phyloP scores from a whole-genome alignment of 1,284 basidiomycete genomes.

The Cutaneotrichosporon cyanovorans region DNA sequence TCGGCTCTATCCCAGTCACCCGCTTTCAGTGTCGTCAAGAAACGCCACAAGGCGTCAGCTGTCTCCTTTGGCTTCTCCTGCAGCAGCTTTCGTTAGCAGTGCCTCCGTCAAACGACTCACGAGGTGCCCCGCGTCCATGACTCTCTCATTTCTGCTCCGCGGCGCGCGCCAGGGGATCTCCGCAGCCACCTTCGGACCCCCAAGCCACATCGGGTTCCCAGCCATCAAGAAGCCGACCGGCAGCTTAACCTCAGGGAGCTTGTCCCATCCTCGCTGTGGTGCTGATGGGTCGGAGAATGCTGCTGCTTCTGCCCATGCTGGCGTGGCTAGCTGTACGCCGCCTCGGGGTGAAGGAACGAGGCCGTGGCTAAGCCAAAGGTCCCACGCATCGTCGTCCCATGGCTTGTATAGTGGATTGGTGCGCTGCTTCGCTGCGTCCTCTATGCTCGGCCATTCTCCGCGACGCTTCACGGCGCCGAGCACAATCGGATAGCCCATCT shows the following conservation, averaged over 20 bases:
- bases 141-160: conserved; percentile 24
- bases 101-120: conserved; percentile 11
- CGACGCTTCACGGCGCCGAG: conserved; percentile 57
- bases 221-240: conserved; percentile 35
- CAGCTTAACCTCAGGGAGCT: conserved; percentile 23
- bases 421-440: conserved; percentile 57
- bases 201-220: conserved; percentile 21
- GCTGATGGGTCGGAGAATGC: conserved; percentile 27
- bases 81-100: conserved; percentile 3
- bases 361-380: conserved; percentile 60
- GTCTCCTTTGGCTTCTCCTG: conserved; percentile 36
- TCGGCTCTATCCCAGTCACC: conserved; percentile 7
- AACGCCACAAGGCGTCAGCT: conserved; percentile 28
- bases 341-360: conserved; percentile 46
- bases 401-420: conserved; percentile 41
- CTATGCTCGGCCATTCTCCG: conserved; percentile 54
- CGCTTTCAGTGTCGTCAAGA: conserved; percentile 19
- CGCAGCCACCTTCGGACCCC: conserved; percentile 12
- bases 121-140: conserved; percentile 31
- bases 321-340: conserved; percentile 29
- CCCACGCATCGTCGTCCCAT: conserved; percentile 57
- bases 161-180: conserved; percentile 32
- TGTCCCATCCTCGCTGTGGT: conserved; percentile 32
- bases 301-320: conserved; percentile 31
- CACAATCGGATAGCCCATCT: conserved; percentile 12